Percentiles rank a stretch among this genome's conserved stretches.
Conservation (phyloP, 805 yeast species). For the Schizosaccharomyces octosporus region DNA sequence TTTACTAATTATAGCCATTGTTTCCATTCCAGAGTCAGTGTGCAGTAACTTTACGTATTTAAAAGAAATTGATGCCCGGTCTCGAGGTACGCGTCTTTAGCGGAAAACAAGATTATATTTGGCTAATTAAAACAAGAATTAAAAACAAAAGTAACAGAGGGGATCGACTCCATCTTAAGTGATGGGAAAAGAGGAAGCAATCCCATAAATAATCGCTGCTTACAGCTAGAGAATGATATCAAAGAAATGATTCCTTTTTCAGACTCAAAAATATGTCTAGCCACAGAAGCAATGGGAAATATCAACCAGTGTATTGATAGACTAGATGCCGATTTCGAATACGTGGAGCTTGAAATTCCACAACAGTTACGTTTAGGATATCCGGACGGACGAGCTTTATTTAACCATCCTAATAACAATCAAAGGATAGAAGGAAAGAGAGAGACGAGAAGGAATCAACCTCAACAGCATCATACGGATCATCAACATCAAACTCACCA, state of each 20-base stretch:
- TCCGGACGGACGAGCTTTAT: constrained; percentile 18
- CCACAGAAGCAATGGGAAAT: constrained; percentile 67
- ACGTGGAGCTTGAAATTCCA: constrained; percentile 65
- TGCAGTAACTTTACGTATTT: constrained; percentile 65
- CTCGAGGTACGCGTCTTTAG: not conserved
- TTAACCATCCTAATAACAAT: constrained; percentile 37
- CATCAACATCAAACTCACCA: constrained; percentile 2
- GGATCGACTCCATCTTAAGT: not conserved
- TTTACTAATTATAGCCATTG: not conserved
- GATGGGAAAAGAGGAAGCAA: not conserved
- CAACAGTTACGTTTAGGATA: constrained; percentile 54
- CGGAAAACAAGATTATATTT: not conserved
- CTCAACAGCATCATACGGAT: constrained; percentile 24
- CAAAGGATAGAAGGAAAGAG: constrained; percentile 57
- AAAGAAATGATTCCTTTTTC: not conserved
- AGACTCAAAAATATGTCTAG: constrained; percentile 48
- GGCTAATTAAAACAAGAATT: not conserved
- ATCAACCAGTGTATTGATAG: constrained; percentile 43
- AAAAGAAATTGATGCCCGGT: constrained; percentile 80
- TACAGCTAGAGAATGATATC: not conserved
- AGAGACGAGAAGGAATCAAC: constrained; percentile 78
- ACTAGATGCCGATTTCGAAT: constrained; percentile 59
- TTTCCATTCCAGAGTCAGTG: constrained; percentile 12
- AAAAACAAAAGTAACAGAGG: not conserved
- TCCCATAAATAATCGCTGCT: not conserved